phyloP scores from a whole-genome alignment of 495 filamentous ascomycete genomes.

The Aspergillus heteromorphus region DNA sequence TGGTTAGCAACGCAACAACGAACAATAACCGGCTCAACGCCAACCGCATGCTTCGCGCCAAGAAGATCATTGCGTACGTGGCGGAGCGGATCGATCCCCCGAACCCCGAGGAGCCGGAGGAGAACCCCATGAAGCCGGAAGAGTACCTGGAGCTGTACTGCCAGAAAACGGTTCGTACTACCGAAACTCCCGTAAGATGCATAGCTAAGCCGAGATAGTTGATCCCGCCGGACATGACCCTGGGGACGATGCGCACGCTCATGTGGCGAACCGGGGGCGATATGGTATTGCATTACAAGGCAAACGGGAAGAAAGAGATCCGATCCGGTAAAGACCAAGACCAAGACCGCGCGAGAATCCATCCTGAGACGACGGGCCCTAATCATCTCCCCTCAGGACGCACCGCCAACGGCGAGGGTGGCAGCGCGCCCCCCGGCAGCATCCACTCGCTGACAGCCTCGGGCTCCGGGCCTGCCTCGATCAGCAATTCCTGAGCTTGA shows the following conservation, averaged over 20 bases:
- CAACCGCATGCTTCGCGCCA: conserved; percentile 91
- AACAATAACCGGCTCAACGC: conserved; percentile 87
- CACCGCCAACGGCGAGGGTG: conserved; percentile 18
- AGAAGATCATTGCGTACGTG: conserved; percentile 91
- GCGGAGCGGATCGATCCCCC: conserved; percentile 80
- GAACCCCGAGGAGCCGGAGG: conserved; percentile 45
- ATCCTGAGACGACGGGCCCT: background rate
- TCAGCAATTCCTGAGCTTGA: conserved; percentile 13
- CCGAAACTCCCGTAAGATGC: too few species aligned
- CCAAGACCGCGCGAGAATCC: conserved; percentile 11
- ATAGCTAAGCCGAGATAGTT: conserved; percentile 37
- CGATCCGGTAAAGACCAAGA: conserved; percentile 17
- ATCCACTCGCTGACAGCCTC: conserved; percentile 37
- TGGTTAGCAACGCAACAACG: conserved; percentile 22
- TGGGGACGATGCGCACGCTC: conserved; percentile 83
- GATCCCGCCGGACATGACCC: conserved; percentile 71
- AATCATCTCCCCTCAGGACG: background rate
- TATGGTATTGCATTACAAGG: conserved; percentile 83
- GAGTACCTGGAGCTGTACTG: conserved; percentile 93
- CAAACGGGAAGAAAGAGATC: conserved; percentile 68
- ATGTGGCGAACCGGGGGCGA: conserved; percentile 91
- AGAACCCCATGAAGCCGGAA: conserved; percentile 67
- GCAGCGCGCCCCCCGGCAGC: conserved; percentile 24
- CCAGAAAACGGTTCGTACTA: conserved; percentile 68
- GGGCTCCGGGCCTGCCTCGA: conserved; percentile 27